A percentile compares a stretch with the other conserved stretches of the same genome.
Evolutionary conservation across 2,329 filamentous ascomycete genomes (phyloP).

Genomic region (Fusarium sp.): DNA sequence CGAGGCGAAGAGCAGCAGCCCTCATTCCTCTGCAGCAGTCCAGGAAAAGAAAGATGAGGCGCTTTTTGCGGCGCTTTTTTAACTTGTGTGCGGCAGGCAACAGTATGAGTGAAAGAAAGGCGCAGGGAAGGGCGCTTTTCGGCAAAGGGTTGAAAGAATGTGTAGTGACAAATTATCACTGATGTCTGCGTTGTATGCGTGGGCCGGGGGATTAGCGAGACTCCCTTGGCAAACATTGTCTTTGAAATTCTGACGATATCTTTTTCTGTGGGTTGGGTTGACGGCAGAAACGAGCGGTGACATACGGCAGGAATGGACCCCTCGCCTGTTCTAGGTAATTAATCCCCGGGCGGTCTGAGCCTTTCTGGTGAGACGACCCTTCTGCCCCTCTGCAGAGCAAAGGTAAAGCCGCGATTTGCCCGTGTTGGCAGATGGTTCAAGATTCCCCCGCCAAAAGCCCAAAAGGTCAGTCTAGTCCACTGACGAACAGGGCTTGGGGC

Average conservation of each 20-base stretch:
- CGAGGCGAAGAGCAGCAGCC: constrained; percentile 43
- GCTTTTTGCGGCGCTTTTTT: constrained; percentile 6
- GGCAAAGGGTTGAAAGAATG: constrained; percentile 1
- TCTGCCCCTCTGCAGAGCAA: not conserved
- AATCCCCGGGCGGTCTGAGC: constrained; percentile 22
- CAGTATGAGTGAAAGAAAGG: not conserved
- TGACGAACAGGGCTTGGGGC: constrained; percentile 12
- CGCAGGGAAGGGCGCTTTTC: not conserved
- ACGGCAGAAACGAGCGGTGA: constrained; percentile 47
- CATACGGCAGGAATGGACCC: constrained; percentile 43
- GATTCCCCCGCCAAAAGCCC: constrained; percentile 10
- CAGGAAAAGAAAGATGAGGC: constrained; percentile 4
- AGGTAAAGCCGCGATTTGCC: constrained; percentile 29
- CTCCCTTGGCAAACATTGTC: constrained; percentile 10
- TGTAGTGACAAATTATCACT: not conserved
- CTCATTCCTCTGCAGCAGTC: constrained; percentile 41
- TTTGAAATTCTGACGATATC: constrained; percentile 28
- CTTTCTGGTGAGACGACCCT: constrained; percentile 5
- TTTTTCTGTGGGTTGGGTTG: constrained; percentile 38
- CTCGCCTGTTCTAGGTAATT: constrained; percentile 19
- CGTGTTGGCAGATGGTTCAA: constrained; percentile 18
- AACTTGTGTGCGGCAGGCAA: constrained; percentile 15
- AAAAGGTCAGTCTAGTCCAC: not conserved
- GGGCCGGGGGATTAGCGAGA: constrained; percentile 5
- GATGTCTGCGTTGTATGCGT: not conserved